A percentile compares a stretch with the other conserved stretches of the same genome.
Conservation (phyloP, 805 yeast genomes). For the Candida easanensis region DNA sequence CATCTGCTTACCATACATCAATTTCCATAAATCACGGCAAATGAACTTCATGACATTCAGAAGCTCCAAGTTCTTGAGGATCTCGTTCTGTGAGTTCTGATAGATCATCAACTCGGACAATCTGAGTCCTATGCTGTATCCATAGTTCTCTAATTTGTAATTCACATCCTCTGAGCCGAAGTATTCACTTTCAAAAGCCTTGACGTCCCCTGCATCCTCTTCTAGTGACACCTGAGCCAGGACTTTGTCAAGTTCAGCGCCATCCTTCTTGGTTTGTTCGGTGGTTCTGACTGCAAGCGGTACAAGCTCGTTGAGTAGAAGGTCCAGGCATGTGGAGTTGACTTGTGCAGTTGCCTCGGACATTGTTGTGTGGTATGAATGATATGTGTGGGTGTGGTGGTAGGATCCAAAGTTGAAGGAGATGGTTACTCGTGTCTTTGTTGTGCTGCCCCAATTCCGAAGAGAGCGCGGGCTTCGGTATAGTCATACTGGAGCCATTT, state of each 20-base stretch:
- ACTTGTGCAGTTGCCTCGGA: constrained; percentile 30
- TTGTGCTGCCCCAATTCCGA: too few species aligned
- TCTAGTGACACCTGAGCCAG: constrained; percentile 15
- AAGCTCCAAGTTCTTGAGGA: constrained; percentile 52
- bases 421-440: too few species aligned
- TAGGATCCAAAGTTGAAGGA: background rate
- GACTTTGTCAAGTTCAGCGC: constrained; percentile 12
- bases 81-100: constrained; percentile 46
- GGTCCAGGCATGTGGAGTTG: constrained; percentile 55
- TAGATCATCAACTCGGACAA: constrained; percentile 46
- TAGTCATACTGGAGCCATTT: too few species aligned
- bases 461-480: too few species aligned
- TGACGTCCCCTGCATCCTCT: constrained; percentile 39
- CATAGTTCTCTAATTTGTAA: constrained; percentile 64
- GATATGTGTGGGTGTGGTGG: background rate
- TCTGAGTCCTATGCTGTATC: constrained; percentile 66
- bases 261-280: constrained; percentile 34
- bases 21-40: constrained; percentile 89
- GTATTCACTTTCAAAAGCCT: constrained; percentile 34
- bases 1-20: constrained; percentile 78
- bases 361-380: background rate
- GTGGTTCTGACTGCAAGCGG: constrained; percentile 70
- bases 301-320: constrained; percentile 71
- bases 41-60: constrained; percentile 87
- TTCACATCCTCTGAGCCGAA: constrained; percentile 48